Conservation (phyloP, 805 yeast genomes). For the Yamadazyma ubonensis region DNA sequence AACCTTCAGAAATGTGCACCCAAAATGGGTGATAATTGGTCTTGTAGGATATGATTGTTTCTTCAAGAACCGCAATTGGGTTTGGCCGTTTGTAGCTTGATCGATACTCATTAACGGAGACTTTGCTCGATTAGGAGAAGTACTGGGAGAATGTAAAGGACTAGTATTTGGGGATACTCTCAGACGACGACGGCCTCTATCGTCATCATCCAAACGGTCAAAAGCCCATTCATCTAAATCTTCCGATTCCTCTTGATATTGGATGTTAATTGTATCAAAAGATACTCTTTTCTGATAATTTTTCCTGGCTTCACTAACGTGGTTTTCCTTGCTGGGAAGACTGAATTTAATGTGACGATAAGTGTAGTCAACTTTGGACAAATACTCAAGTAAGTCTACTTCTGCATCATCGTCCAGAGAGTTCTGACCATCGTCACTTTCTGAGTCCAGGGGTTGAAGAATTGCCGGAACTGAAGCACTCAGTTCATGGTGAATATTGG, state of each 20-base stretch:
- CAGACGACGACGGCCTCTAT: conserved; percentile 14
- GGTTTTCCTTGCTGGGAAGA: conserved; percentile 15
- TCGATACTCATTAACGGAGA: conserved; percentile 20
- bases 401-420: conserved; percentile 4
- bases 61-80: conserved; percentile 7
- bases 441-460: neutral
- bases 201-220: conserved; percentile 1
- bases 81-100: conserved; percentile 8
- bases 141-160: conserved; percentile 18
- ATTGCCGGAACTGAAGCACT: neutral
- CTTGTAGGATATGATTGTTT: conserved; percentile 35
- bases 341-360: conserved; percentile 23
- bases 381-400: conserved; percentile 17
- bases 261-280: conserved; percentile 52
- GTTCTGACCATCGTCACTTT: neutral
- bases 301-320: conserved; percentile 11
- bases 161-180: conserved; percentile 13
- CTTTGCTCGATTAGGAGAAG: conserved; percentile 21
- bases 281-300: conserved; percentile 42
- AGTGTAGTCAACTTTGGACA: conserved; percentile 18
- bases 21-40: conserved; percentile 41
- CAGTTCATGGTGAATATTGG: conserved; percentile 6
- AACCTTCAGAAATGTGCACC: conserved; percentile 45
- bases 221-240: neutral
- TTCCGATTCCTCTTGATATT: conserved; percentile 18